These are phyloP conservation scores for Haberlea rhodopensis DNA, from an alignment of 257 asterid genomes.

Conservation along the genomic window DNA sequence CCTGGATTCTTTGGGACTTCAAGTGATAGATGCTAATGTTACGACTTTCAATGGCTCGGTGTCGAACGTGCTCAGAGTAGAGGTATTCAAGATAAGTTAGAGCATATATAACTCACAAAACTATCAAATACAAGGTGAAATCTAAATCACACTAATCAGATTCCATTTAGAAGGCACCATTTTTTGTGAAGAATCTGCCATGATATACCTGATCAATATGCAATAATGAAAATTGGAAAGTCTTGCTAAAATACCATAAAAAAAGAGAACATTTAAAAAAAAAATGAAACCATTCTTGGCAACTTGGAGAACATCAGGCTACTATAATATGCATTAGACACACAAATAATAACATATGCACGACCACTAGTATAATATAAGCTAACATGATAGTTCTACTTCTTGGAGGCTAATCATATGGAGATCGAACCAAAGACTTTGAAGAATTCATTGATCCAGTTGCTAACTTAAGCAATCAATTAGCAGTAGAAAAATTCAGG, in stretches of 20 bases:
- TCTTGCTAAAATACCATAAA: background rate
- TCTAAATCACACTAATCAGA: too few species aligned
- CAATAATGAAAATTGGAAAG: background rate
- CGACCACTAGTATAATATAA: background rate
- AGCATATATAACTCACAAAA: too few species aligned
- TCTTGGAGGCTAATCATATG: constrained; percentile 42
- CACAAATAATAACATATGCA: background rate
- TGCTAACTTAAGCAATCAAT: constrained; percentile 24
- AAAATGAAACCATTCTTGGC: background rate
- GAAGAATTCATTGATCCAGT: constrained; percentile 45
- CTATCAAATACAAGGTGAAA: too few species aligned
- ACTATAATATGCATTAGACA: background rate
- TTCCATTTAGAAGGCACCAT: too few species aligned
- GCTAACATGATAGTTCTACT: constrained; percentile 20
- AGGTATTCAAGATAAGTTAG: too few species aligned
- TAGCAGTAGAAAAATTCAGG: constrained; percentile 4
- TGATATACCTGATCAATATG: too few species aligned
- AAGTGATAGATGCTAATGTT: too few species aligned
- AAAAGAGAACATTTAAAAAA: background rate
- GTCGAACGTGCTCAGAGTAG: too few species aligned
- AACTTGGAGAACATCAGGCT: background rate
- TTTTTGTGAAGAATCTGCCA: too few species aligned
- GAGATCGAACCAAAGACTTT: constrained; percentile 35
- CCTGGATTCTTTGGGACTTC: too few species aligned
- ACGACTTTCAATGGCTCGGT: too few species aligned